phyloP scores from a whole-genome alignment of 1,284 basidiomycete genomes.

The Testicularia cyperi region DNA sequence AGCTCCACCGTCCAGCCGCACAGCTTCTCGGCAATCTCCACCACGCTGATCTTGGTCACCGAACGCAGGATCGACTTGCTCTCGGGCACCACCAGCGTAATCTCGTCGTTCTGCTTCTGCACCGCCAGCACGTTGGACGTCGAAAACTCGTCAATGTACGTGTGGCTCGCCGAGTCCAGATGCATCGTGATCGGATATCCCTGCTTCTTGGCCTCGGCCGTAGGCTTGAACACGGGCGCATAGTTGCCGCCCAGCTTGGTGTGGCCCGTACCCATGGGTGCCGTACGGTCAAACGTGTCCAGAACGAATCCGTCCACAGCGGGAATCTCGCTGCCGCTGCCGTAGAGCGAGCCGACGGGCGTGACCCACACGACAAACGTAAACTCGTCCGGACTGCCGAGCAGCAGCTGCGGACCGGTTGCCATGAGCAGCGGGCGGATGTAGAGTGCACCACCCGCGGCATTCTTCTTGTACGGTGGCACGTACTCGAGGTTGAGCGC shows the following conservation, averaged over 20 bases:
- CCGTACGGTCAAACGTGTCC: slow-evolving; percentile 59
- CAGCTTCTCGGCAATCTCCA: slow-evolving; percentile 51
- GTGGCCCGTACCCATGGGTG: slow-evolving; percentile 55
- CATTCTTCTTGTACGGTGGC: slow-evolving; percentile 54
- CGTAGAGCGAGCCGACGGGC: slow-evolving; percentile 60
- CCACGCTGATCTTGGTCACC: slow-evolving; percentile 47
- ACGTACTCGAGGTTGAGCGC: slow-evolving; percentile 59
- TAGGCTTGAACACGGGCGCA: slow-evolving; percentile 55
- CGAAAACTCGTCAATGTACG: slow-evolving; percentile 59
- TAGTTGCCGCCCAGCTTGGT: slow-evolving; percentile 61
- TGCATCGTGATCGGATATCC: slow-evolving; percentile 61
- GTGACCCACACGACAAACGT: slow-evolving; percentile 60
- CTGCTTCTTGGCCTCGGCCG: slow-evolving; percentile 53
- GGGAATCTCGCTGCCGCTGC: slow-evolving; percentile 51
- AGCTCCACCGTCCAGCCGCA: slow-evolving; percentile 60
- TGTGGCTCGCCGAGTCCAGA: slow-evolving; percentile 50
- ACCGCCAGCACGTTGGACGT: slow-evolving; percentile 60
- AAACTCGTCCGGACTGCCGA: slow-evolving; percentile 56
- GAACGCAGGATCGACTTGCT: slow-evolving; percentile 40
- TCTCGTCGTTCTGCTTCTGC: slow-evolving; percentile 18
- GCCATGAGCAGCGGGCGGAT: slow-evolving; percentile 55
- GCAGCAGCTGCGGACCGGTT: slow-evolving; percentile 53
- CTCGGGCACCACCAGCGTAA: slow-evolving; percentile 40
- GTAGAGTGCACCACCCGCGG: slow-evolving; percentile 51
- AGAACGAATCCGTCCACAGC: slow-evolving; percentile 59